These are phyloP conservation scores for Zizania latifolia DNA, from an alignment of 176 grass and related monocot genomes.

Conservation along the genomic window DNA sequence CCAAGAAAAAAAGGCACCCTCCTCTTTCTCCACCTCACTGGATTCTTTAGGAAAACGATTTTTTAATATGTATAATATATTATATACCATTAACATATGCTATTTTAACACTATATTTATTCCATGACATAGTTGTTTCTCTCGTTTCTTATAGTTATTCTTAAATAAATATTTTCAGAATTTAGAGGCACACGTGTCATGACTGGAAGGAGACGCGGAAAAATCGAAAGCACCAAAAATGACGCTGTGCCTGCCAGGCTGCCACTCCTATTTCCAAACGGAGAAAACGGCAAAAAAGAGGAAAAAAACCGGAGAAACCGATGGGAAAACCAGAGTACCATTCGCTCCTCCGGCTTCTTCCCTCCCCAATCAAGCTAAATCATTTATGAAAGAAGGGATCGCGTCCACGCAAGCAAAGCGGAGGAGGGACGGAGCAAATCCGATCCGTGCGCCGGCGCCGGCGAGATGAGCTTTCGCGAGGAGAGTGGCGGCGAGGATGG, in stretches of 20 bases:
- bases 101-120: too few species aligned
- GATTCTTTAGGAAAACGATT: too few species aligned
- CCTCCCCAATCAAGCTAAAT: not conserved
- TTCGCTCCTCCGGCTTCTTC: not conserved
- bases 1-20: too few species aligned
- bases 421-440: not conserved
- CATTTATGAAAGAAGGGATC: not conserved
- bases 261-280: not conserved
- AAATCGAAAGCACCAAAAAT: not conserved
- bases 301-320: not conserved
- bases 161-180: not conserved
- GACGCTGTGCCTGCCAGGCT: not conserved
- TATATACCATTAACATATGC: too few species aligned
- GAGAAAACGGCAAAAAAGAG: not conserved
- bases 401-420: not conserved
- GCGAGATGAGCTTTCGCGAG: slow-evolving; percentile 80
- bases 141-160: too few species aligned
- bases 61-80: too few species aligned
- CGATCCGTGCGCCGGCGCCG: not conserved
- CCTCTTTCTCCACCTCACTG: too few species aligned
- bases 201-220: not conserved
- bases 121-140: too few species aligned
- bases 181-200: not conserved
- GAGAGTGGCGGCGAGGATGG: slow-evolving; percentile 68
- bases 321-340: not conserved